Conservation (phyloP, 192 early-diverging fungal species). For the Coemansia sp. region DNA sequence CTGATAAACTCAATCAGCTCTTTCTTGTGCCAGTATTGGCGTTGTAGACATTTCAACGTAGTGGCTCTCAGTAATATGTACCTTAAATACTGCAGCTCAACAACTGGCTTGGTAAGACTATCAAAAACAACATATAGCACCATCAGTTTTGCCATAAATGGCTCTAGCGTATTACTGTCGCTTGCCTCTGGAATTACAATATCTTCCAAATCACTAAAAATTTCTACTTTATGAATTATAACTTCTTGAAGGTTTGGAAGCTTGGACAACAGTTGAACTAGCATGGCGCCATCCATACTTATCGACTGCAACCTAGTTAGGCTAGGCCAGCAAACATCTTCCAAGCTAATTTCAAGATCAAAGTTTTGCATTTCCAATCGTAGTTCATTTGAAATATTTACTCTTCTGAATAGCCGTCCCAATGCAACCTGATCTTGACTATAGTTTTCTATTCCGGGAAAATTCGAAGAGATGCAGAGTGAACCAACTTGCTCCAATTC, state of each 20-base stretch:
- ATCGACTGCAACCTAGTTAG: not conserved
- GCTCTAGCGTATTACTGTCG: not conserved
- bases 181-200: not conserved
- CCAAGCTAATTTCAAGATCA: not conserved
- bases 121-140: not conserved
- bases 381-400: not conserved
- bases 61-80: not conserved
- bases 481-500: not conserved
- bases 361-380: not conserved
- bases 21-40: not conserved
- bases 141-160: not conserved
- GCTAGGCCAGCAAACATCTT: not conserved
- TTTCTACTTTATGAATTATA: not conserved
- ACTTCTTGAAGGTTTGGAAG: not conserved
- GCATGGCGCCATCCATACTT: not conserved
- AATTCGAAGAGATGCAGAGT: not conserved
- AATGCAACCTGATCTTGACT: not conserved
- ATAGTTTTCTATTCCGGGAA: not conserved
- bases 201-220: not conserved
- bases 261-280: not conserved
- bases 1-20: not conserved
- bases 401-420: not conserved
- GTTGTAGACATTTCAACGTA: not conserved
- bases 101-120: too few species aligned
- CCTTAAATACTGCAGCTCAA: not conserved